A percentile compares a stretch with the other conserved stretches of the same genome.
These are phyloP conservation scores for Perilla frutescens DNA, from an alignment of 257 asterid genomes.

Conservation along the genomic window DNA sequence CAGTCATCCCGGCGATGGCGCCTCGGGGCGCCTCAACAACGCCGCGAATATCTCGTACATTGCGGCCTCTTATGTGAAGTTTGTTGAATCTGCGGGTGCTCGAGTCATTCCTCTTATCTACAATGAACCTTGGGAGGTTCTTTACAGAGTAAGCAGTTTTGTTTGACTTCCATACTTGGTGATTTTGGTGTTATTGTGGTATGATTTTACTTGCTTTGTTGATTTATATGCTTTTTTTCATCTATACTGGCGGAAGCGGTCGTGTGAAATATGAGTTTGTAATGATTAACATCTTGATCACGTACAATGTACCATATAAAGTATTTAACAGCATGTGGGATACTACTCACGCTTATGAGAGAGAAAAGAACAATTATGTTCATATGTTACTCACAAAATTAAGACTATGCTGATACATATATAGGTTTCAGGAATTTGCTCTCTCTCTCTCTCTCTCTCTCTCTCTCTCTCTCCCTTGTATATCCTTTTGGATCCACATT, in stretches of 20 bases:
- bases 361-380: neutral
- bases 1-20: constrained; percentile 88
- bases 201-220: constrained; percentile 11
- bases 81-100: constrained; percentile 84
- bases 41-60: constrained; percentile 60
- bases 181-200: neutral
- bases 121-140: constrained; percentile 64
- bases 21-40: constrained; percentile 67
- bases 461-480: neutral
- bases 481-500: constrained; percentile 2
- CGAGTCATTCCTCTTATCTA: constrained; percentile 80
- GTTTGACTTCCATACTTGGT: neutral
- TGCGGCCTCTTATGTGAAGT: constrained; percentile 85
- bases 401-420: neutral
- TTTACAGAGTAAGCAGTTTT: constrained; percentile 48
- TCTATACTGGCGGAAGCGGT: neutral
- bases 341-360: neutral
- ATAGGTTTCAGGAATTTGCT: neutral
- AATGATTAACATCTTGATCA: neutral
- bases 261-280: neutral
- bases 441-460: too few relatives aligned
- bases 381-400: neutral
- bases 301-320: neutral
- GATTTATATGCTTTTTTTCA: neutral
- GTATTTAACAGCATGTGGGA: neutral